Evolutionary conservation across 2,329 filamentous ascomycete species (phyloP).

Genomic region (Botrytis porri): DNA sequence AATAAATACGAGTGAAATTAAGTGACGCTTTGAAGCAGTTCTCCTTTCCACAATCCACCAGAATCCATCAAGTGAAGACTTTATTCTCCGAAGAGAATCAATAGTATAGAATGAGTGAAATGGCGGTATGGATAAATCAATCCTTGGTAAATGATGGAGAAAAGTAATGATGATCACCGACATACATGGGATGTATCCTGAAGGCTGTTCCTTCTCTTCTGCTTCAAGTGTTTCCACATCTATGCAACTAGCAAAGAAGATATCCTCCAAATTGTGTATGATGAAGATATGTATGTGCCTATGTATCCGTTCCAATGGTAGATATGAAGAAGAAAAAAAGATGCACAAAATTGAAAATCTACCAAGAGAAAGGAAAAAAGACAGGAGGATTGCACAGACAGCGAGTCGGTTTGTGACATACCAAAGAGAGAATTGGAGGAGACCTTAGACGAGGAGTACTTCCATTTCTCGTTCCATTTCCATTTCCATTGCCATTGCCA

Average conservation of each 20-base stretch:
- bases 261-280: background rate
- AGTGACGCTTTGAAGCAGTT: background rate
- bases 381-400: background rate
- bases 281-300: background rate
- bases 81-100: constrained; percentile 7
- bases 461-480: background rate
- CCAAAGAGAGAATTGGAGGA: constrained; percentile 18
- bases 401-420: constrained; percentile 9
- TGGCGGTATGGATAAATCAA: background rate
- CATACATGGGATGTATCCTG: constrained; percentile 9
- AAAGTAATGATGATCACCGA: background rate
- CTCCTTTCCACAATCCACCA: background rate
- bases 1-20: background rate
- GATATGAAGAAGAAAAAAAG: background rate
- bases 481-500: background rate
- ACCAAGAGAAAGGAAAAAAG: background rate
- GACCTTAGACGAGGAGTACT: background rate
- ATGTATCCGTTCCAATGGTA: background rate
- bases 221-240: constrained; percentile 9
- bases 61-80: background rate
- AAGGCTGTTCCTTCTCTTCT: constrained; percentile 8
- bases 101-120: background rate
- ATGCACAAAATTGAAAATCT: background rate
- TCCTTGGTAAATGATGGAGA: background rate
- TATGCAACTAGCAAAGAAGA: constrained; percentile 8